These are phyloP conservation scores for Fusarium armeniacum DNA, from an alignment of 2,329 filamentous ascomycete species.

Conservation along the genomic window DNA sequence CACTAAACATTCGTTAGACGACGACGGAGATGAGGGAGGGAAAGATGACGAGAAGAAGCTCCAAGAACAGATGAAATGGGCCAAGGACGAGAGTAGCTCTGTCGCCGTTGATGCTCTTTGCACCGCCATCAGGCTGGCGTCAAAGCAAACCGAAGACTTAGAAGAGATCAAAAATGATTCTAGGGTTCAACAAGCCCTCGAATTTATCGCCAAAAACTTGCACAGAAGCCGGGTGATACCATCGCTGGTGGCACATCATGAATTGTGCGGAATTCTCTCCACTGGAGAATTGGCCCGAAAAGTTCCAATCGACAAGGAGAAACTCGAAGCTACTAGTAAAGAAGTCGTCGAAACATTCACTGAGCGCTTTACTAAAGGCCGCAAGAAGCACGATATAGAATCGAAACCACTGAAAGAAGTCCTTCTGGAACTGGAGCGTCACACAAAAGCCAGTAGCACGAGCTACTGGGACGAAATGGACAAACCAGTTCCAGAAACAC, in stretches of 20 bases:
- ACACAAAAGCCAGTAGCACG: conserved; percentile 24
- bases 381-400: conserved; percentile 19
- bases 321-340: conserved; percentile 14
- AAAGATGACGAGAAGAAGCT: conserved; percentile 11
- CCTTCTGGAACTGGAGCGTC: conserved; percentile 21
- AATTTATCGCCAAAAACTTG: conserved; percentile 8
- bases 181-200: conserved; percentile 30
- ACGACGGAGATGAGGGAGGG: background rate
- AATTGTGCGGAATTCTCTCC: conserved; percentile 27
- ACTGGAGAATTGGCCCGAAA: conserved; percentile 31
- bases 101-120: conserved; percentile 19
- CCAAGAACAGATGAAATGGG: background rate
- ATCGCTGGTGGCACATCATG: conserved; percentile 14
- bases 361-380: conserved; percentile 25
- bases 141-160: conserved; percentile 10
- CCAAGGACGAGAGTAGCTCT: background rate
- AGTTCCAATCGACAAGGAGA: conserved; percentile 25
- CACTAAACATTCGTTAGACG: background rate
- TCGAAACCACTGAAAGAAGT: conserved; percentile 24
- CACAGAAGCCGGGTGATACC: conserved; percentile 2
- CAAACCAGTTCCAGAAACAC: conserved; percentile 23
- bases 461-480: conserved; percentile 8
- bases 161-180: conserved; percentile 18
- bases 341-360: conserved; percentile 25
- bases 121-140: conserved; percentile 22